phyloP scores from a whole-genome alignment of 1,139 yeast genomes.

The Kodamaea alishanica region DNA sequence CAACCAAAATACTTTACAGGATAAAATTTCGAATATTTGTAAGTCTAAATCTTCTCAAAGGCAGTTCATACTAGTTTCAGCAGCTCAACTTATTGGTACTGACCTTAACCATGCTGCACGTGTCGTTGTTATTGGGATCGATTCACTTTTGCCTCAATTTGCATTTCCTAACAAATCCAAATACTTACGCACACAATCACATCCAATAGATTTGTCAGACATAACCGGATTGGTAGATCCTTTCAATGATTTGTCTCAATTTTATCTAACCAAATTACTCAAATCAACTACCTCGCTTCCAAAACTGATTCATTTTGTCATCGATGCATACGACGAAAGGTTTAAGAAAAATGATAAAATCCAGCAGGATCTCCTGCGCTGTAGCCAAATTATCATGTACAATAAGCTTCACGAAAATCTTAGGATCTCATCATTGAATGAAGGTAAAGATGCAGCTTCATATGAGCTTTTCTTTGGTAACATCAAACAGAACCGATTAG shows the following conservation, averaged over 20 bases:
- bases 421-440: too few species aligned
- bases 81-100: conserved; percentile 19
- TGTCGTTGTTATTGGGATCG: conserved; percentile 23
- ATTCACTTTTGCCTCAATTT: conserved; percentile 22
- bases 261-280: conserved; percentile 18
- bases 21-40: too few species aligned
- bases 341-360: not conserved
- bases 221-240: conserved; percentile 26
- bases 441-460: too few species aligned
- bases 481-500: too few species aligned
- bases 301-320: conserved; percentile 16
- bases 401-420: conserved; percentile 11
- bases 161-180: conserved; percentile 13
- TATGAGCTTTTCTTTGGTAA: too few species aligned
- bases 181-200: not conserved
- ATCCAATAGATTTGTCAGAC: conserved; percentile 1
- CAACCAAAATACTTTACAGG: too few species aligned
- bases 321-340: conserved; percentile 6
- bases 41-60: too few species aligned
- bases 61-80: conserved; percentile 2
- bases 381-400: conserved; percentile 17
- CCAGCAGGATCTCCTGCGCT: conserved; percentile 13
- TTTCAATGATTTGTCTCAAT: conserved; percentile 20
- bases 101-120: conserved; percentile 14
- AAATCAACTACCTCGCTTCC: conserved; percentile 8